A percentile compares a stretch with the other conserved stretches of the same genome.
phyloP scores from a whole-genome alignment of 768 basidiomycete species.

The Boletus subparvulus region DNA sequence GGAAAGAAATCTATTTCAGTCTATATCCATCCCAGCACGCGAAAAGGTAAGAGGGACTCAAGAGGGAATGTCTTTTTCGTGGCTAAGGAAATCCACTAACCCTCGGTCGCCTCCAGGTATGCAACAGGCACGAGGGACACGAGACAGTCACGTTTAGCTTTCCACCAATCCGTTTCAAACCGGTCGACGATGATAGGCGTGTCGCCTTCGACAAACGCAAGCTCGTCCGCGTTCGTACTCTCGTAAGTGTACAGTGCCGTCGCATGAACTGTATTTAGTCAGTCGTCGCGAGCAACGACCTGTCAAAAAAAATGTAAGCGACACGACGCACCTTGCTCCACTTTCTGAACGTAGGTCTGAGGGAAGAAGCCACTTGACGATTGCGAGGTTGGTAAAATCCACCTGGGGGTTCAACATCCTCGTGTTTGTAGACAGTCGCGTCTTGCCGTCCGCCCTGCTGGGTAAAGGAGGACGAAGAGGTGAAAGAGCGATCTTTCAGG shows the following conservation, averaged over 20 bases:
- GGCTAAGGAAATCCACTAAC: slow-evolving; percentile 68
- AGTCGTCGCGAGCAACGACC: not conserved
- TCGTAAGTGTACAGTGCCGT: slow-evolving; percentile 80
- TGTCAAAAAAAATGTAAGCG: not conserved
- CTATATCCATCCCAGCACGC: slow-evolving; percentile 52
- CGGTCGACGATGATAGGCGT: slow-evolving; percentile 75
- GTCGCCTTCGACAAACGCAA: slow-evolving; percentile 85
- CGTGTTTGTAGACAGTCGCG: slow-evolving; percentile 90
- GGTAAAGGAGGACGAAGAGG: slow-evolving; percentile 50
- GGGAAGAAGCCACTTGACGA: slow-evolving; percentile 89
- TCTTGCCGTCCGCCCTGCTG: slow-evolving; percentile 63
- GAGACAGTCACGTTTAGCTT: slow-evolving; percentile 81
- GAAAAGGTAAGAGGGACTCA: slow-evolving; percentile 54
- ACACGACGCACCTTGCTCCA: slow-evolving; percentile 52
- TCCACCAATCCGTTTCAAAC: slow-evolving; percentile 93
- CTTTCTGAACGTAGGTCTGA: slow-evolving; percentile 76
- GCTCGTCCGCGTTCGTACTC: slow-evolving; percentile 70
- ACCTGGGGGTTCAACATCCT: slow-evolving; percentile 54
- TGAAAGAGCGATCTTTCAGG: slow-evolving; percentile 72
- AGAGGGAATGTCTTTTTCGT: slow-evolving; percentile 38
- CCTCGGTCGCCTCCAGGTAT: slow-evolving; percentile 82
- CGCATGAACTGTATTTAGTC: slow-evolving; percentile 52
- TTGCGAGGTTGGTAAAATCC: slow-evolving; percentile 77
- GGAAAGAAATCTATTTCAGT: slow-evolving; percentile 73
- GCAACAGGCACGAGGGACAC: slow-evolving; percentile 91